Percentiles rank a stretch among this genome's conserved stretches.
phyloP scores from a whole-genome alignment of 345 rosid genomes.

The Crucihimalaya himalaica region DNA sequence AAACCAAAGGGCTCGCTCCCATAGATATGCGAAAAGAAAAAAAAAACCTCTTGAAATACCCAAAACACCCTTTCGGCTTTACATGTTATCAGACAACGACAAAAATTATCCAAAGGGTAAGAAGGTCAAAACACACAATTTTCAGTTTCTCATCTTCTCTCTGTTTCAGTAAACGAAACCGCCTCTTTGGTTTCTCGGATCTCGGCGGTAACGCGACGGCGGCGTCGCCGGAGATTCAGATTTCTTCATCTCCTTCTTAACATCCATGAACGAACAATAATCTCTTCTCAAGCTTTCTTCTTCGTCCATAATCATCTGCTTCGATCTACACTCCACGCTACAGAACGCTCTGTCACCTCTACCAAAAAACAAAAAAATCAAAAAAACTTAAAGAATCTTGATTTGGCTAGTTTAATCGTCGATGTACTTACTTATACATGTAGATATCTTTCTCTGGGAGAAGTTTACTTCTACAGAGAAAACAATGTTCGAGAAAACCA shows the following conservation, averaged over 20 bases:
- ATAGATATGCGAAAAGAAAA: conserved; percentile 6
- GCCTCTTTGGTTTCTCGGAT: conserved; percentile 54
- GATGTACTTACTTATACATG: conserved; percentile 79
- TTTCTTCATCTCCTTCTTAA: conserved; percentile 33
- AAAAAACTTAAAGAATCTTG: background rate
- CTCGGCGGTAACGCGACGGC: conserved; percentile 46
- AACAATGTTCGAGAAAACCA: conserved; percentile 68
- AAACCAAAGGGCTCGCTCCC: conserved; percentile 19
- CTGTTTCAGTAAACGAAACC: conserved; percentile 57
- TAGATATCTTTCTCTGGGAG: conserved; percentile 78
- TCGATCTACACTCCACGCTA: conserved; percentile 90
- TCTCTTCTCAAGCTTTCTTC: conserved; percentile 55
- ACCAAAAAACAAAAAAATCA: background rate
- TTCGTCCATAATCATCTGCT: conserved; percentile 82
- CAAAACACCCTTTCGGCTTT: conserved; percentile 40
- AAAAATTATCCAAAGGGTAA: conserved; percentile 39
- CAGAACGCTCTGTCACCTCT: conserved; percentile 89
- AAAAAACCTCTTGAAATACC: background rate
- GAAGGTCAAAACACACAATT: conserved; percentile 22
- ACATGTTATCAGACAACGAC: conserved; percentile 38
- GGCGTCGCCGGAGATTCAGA: conserved; percentile 34
- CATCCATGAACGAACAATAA: conserved; percentile 51
- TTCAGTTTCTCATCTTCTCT: background rate
- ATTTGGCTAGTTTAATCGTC: background rate
- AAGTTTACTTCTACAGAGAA: conserved; percentile 69